These are phyloP conservation scores for Sarocladiaceae sp. DNA, from an alignment of 2,329 filamentous ascomycete species.

Conservation along the genomic window DNA sequence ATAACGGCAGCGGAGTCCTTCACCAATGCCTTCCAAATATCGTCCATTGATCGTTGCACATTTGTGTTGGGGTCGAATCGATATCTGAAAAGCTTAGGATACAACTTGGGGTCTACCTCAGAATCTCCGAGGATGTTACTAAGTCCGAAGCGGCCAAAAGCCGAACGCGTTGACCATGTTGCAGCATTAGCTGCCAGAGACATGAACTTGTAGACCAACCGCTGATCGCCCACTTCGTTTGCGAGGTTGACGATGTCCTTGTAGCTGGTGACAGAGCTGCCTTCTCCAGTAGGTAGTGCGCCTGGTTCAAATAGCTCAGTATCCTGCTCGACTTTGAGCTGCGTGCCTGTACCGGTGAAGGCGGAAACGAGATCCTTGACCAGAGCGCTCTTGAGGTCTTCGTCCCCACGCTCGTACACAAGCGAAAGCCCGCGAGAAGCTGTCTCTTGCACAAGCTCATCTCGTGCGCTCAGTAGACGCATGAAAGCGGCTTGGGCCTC, in stretches of 20 bases:
- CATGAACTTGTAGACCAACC: conserved; percentile 98
- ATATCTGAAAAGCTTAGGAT: conserved; percentile 92
- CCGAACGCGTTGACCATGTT: conserved; percentile 95
- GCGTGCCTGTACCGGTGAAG: conserved; percentile 69
- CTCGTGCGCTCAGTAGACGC: conserved; percentile 77
- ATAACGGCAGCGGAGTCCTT: conserved; percentile 78
- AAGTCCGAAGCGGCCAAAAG: conserved; percentile 89
- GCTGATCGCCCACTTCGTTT: conserved; percentile 94
- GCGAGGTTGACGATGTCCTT: conserved; percentile 95
- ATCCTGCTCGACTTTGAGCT: conserved; percentile 80
- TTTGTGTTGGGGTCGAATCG: conserved; percentile 92
- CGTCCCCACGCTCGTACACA: conserved; percentile 89
- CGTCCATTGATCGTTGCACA: conserved; percentile 92
- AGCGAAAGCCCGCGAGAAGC: conserved; percentile 87
- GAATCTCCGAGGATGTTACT: conserved; percentile 90
- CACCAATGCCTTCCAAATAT: conserved; percentile 95
- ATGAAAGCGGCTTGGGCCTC: conserved; percentile 86
- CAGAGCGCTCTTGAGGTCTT: conserved; percentile 72
- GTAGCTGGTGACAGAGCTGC: conserved; percentile 87
- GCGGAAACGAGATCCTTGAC: conserved; percentile 84
- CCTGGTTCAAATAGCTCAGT: conserved; percentile 93
- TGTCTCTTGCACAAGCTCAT: conserved; percentile 94
- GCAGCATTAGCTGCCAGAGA: conserved; percentile 92
- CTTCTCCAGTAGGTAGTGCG: conserved; percentile 83
- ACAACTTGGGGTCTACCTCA: conserved; percentile 84